Evolutionary conservation across 2,329 filamentous ascomycete species (phyloP).

Genomic region (Scedosporium minutisporum): DNA sequence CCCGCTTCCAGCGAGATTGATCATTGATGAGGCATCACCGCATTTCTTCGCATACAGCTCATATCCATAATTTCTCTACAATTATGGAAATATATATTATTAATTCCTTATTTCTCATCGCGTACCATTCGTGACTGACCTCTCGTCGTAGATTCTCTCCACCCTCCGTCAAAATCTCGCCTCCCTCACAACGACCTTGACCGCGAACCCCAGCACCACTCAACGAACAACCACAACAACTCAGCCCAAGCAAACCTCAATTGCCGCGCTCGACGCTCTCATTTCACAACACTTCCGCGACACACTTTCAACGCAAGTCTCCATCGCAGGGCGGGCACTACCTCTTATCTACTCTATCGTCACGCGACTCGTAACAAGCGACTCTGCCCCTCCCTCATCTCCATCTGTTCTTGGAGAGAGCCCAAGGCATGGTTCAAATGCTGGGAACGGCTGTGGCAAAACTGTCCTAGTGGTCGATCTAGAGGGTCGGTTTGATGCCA

Average conservation of each 20-base stretch:
- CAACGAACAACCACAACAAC: slow-evolving; percentile 7
- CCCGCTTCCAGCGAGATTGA: slow-evolving; percentile 5
- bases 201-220: slow-evolving; percentile 8
- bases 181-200: slow-evolving; percentile 11
- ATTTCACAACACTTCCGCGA: slow-evolving; percentile 35
- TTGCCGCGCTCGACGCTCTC: slow-evolving; percentile 37
- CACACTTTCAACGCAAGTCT: slow-evolving; percentile 36
- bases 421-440: not conserved
- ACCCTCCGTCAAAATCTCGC: slow-evolving; percentile 16
- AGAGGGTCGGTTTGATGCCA: slow-evolving; percentile 45
- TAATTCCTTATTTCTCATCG: not conserved
- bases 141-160: slow-evolving; percentile 15
- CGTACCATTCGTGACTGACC: not conserved
- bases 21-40: not conserved
- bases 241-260: slow-evolving; percentile 23
- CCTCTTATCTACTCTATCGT: slow-evolving; percentile 48
- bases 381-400: slow-evolving; percentile 17
- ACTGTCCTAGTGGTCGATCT: slow-evolving; percentile 46
- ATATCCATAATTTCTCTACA: slow-evolving; percentile 2
- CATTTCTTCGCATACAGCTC: not conserved
- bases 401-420: not conserved
- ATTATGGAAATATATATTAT: not conserved
- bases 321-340: slow-evolving; percentile 41
- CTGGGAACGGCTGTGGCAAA: slow-evolving; percentile 22
- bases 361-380: slow-evolving; percentile 35